Evolutionary conservation across 2,329 filamentous ascomycete species (phyloP).

Genomic region (Zelopaecilomyces penicillatus): DNA sequence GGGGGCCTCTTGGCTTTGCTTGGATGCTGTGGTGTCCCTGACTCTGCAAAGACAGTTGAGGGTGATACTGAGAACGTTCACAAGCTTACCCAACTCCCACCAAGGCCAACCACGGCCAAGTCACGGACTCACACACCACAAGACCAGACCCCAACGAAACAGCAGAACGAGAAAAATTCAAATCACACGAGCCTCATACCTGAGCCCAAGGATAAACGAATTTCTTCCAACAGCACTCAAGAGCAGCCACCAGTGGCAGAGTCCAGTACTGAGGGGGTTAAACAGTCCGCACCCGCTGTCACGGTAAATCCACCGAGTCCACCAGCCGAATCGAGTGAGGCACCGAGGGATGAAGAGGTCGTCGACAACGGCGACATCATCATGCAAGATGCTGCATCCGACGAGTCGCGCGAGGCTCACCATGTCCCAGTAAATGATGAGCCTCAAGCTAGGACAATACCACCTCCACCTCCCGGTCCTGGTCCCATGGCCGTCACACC

Average conservation of each 20-base stretch:
- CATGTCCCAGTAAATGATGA: constrained; percentile 30
- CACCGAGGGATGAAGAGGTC: constrained; percentile 24
- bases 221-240: constrained; percentile 37
- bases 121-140: constrained; percentile 44
- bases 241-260: constrained; percentile 37
- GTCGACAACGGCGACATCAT: constrained; percentile 54
- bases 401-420: constrained; percentile 39
- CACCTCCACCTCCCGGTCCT: constrained; percentile 38
- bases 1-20: constrained; percentile 52
- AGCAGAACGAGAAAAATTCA: constrained; percentile 42
- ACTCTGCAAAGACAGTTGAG: constrained; percentile 46
- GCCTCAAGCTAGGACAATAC: constrained; percentile 22
- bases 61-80: constrained; percentile 46
- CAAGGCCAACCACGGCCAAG: constrained; percentile 46
- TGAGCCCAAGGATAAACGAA: constrained; percentile 35
- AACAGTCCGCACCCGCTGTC: constrained; percentile 33
- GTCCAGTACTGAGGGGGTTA: constrained; percentile 37
- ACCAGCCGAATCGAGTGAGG: constrained; percentile 16
- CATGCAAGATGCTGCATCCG: constrained; percentile 55
- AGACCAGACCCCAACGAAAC: constrained; percentile 35
- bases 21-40: constrained; percentile 58
- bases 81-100: constrained; percentile 49
- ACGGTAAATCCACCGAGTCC: constrained; percentile 36
- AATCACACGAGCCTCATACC: constrained; percentile 26
- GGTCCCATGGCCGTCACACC: constrained; percentile 31